Evolutionary conservation across 164 flowering plant species (phyloP), one percentile per base, ranked within the genome.

Genomic region (Saururus chinensis): DNA sequence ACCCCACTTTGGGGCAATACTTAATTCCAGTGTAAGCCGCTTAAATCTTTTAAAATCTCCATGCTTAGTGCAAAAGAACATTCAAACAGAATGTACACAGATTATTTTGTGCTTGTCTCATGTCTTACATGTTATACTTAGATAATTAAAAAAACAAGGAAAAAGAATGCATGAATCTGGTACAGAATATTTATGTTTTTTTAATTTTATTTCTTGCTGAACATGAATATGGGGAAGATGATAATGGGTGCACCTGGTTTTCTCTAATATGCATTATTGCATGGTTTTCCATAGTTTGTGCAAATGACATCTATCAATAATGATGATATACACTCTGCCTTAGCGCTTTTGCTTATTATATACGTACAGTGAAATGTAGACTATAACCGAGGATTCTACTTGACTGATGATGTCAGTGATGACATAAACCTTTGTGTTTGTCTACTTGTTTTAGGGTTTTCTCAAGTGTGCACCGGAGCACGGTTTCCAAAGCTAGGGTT

Each of bases 331-430:
- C 49, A 12, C 49, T 60, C 48, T 60, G 54, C 41, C 23, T 60
- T 60, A 25, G 21, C 54, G 24, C n/a, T 48, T 42, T 60, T 48
- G 51, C 12, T 42, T 30, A 60, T 40, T 41, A 42, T n/a, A n/a
- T n/a, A n/a, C n/a, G 40, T 60, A 42, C 24, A 59, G 19, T 19
- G 23, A 9, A 12, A 7, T 45, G 49, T 45, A 53, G 56, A 5
- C 25, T 20, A 20, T 19, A 53, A 53, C 8, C 19, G 56, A 53
- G 49, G 17, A 23, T 10, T 37, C 60, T 58, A n/a, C 19, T 24
- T 22, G 35, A 16, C 21, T 54, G 65, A 62, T 54, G 65, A 62
- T 53, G 58, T 62, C 51, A 62, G 42, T 53, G 65, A 21, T 62
- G 56, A 54, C 65, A 62, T 61, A 51, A 51, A 30, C 48, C 56